Conservation (phyloP, 345 rosid species). For the Ceriops tagal region DNA sequence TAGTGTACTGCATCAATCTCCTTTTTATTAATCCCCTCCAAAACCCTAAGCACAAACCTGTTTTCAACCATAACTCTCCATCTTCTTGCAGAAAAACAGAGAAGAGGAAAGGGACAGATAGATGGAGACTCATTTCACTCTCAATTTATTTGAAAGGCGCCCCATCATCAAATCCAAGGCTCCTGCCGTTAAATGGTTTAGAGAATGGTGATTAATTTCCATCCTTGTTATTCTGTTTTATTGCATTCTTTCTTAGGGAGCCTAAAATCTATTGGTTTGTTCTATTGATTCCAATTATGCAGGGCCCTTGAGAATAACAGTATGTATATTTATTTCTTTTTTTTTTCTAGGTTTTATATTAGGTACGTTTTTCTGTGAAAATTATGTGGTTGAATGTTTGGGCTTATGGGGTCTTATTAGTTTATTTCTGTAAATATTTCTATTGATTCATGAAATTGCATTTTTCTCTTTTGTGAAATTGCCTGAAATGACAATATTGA, state of each 20-base stretch:
- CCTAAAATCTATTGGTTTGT: not conserved
- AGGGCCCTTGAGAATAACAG: no score
- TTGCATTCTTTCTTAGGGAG: not conserved
- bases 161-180: slow-evolving; percentile 60
- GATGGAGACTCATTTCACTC: slow-evolving; percentile 48
- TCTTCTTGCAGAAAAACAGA: not conserved
- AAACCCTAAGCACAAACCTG: slow-evolving; percentile 4
- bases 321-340: no score
- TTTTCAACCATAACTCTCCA: no score
- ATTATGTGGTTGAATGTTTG: no score
- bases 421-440: no score
- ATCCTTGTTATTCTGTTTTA: not conserved
- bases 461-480: not conserved
- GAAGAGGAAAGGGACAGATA: not conserved
- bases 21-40: no score
- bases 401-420: no score
- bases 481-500: not conserved
- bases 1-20: no score
- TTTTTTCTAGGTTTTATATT: no score
- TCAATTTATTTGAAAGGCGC: slow-evolving; percentile 68
- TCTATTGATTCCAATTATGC: not conserved
- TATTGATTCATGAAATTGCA: no score
- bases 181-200: slow-evolving; percentile 85
- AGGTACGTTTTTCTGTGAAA: no score
- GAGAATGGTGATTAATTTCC: slow-evolving; percentile 56